A percentile compares a stretch with the other conserved stretches of the same genome.
Conservation (phyloP, 129 eudicot species). For the Cynara cardunculus region DNA sequence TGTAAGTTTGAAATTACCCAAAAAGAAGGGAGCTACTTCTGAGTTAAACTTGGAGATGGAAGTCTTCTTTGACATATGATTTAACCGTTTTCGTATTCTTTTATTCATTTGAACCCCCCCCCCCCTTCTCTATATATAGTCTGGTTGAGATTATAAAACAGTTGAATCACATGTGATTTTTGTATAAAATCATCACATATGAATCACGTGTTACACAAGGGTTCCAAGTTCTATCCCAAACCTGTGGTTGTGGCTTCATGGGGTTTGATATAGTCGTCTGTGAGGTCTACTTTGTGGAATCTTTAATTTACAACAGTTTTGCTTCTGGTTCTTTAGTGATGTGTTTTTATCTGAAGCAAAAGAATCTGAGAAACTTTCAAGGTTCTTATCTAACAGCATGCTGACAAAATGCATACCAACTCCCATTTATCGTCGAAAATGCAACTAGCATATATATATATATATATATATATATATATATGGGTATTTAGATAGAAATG, state of each 20-base stretch:
- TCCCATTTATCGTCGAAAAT: neutral
- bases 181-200: too few relatives aligned
- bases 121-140: too few relatives aligned
- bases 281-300: neutral
- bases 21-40: too few relatives aligned
- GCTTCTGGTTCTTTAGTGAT: neutral
- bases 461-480: neutral
- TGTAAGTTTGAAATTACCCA: too few relatives aligned
- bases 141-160: too few relatives aligned
- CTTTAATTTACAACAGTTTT: neutral
- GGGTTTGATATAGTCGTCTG: neutral
- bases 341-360: conserved; percentile 5
- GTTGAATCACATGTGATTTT: too few relatives aligned
- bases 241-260: neutral
- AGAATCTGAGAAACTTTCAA: conserved; percentile 11
- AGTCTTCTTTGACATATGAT: too few relatives aligned
- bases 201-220: neutral
- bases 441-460: neutral
- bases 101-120: too few relatives aligned
- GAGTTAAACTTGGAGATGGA: too few relatives aligned
- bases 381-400: conserved; percentile 28
- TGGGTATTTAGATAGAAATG: neutral
- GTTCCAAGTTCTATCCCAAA: neutral
- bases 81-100: too few relatives aligned
- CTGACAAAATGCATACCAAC: conserved; percentile 27